Evolutionary conservation across 768 basidiomycete genomes (phyloP), one percentile per base, ranked within the genome.

Genomic region (Filobasidium floriforme): DNA sequence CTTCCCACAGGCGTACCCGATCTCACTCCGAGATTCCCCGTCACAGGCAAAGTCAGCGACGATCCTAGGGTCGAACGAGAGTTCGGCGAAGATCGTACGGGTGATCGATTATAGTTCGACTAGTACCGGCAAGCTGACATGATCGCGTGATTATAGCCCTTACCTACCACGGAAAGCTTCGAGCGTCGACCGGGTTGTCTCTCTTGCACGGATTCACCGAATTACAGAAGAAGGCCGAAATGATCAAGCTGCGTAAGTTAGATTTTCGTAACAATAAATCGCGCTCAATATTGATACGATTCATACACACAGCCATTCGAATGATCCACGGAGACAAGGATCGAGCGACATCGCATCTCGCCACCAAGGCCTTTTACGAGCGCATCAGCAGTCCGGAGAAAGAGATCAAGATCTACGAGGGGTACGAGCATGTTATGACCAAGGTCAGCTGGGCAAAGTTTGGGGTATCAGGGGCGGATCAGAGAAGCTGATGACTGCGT

Each of bases 21-120:
- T 40, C 22, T 26, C 18, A 14, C 61, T 51, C 41, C 7, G 12
- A 11, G 0, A 24, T 12, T 55, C n/a, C 32, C 32, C 32, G 9
- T 22, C 29, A 43, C 37, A 71, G 78, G 80, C 26, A 78, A 77
- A 22, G 77, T 75, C 9, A 78, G 75, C 61, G 78, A 80, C 66
- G 79, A 81, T 72, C 79, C 80, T 1, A 71, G 75, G 43, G 79
- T 80, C 3, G 79, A 79, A 61, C 76, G 74, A 44, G 80, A 80
- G 49, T 79, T 79, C 68, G 72, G 70, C 26, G 68, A 75, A 64
- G 74, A 76, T 70, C 76, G 73, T 76, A 41, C 71, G 75, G 3
- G 32, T 37, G 32, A 37, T 37, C 9, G 32, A 24, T 7, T 22
- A 62, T 1, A 1, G 19, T 40, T 60, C 19, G 37, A n/a, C 49